Conservation (phyloP, 257 asterid genomes). For the Mentha longifolia region DNA sequence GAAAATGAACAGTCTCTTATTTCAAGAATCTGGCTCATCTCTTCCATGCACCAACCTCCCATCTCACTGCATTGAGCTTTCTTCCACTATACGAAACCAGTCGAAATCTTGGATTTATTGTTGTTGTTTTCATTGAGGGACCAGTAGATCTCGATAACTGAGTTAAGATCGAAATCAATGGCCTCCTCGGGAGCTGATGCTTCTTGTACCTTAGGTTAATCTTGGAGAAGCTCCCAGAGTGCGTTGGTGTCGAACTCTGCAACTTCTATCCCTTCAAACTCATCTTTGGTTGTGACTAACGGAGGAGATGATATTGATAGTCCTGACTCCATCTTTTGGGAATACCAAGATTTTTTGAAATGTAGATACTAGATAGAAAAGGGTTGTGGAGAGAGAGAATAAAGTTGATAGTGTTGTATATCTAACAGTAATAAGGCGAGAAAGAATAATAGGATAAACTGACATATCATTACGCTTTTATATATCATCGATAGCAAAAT, state of each 20-base stretch:
- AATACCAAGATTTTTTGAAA: not conserved
- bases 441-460: too few relatives aligned
- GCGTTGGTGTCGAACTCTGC: constrained; percentile 43
- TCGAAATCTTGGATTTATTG: constrained; percentile 11
- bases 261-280: constrained; percentile 43
- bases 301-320: too few relatives aligned
- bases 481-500: too few relatives aligned
- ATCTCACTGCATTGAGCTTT: constrained; percentile 27
- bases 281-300: constrained; percentile 30
- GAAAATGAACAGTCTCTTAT: constrained; percentile 34
- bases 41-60: constrained; percentile 43
- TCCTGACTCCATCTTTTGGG: constrained; percentile 41
- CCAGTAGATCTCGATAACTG: constrained; percentile 21
- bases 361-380: too few relatives aligned
- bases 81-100: constrained; percentile 43
- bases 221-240: constrained; percentile 45
- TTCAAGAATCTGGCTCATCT: constrained; percentile 36
- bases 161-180: not conserved
- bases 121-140: constrained; percentile 17
- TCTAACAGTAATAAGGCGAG: too few relatives aligned
- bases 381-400: constrained; percentile 16
- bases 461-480: too few relatives aligned
- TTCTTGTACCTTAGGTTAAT: constrained; percentile 41
- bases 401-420: too few relatives aligned
- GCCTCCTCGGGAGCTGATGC: constrained; percentile 25